These are phyloP conservation scores for Coemansia sp. DNA, from an alignment of 192 early-diverging fungal genomes.

Conservation along the genomic window DNA sequence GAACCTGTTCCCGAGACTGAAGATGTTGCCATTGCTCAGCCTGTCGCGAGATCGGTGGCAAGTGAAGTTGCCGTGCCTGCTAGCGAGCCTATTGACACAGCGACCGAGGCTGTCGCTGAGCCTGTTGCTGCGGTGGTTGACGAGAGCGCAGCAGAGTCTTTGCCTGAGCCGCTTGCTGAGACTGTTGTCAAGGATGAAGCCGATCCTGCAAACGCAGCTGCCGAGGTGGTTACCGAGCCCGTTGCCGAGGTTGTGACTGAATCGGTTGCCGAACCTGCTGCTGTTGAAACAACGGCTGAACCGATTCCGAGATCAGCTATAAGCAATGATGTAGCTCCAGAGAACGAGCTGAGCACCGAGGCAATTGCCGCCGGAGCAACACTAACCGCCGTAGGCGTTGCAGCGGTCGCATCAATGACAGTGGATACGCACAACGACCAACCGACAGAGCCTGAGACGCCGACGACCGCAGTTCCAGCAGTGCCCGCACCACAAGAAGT, in stretches of 20 bases:
- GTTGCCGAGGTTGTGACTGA: background rate
- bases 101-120: no score
- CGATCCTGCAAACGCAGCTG: background rate
- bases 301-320: background rate
- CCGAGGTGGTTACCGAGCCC: background rate
- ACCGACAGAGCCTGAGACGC: background rate
- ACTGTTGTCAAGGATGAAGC: background rate
- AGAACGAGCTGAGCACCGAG: background rate
- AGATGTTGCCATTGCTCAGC: background rate
- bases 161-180: background rate
- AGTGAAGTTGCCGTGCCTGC: background rate
- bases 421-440: no score
- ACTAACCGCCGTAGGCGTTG: slow-evolving; percentile 5
- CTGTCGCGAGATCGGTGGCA: background rate
- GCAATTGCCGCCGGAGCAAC: background rate
- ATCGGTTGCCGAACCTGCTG: background rate
- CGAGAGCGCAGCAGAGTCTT: background rate
- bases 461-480: slow-evolving; percentile 6
- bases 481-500: background rate
- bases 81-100: background rate
- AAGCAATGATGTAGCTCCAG: background rate
- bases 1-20: slow-evolving; percentile 7
- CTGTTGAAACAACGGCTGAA: background rate
- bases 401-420: background rate
- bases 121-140: background rate